A percentile compares a stretch with the other conserved stretches of the same genome.
Evolutionary conservation across 2,329 filamentous ascomycete species (phyloP).

Genomic region (Venturia aucupariae): DNA sequence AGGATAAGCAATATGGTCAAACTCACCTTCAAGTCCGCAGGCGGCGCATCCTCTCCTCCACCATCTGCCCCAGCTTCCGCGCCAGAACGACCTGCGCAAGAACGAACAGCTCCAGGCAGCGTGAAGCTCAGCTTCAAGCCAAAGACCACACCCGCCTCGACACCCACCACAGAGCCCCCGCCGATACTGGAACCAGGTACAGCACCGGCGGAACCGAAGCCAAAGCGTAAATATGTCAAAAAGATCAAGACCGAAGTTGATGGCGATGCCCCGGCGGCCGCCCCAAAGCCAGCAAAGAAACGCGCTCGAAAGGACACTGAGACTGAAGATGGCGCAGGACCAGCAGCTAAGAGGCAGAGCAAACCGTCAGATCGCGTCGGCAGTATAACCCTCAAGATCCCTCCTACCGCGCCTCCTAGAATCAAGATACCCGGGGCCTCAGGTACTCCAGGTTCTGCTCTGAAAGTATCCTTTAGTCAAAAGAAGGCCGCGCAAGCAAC

Average conservation of each 20-base stretch:
- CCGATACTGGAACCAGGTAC: constrained; percentile 19
- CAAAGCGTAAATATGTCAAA: constrained; percentile 35
- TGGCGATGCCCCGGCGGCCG: constrained; percentile 22
- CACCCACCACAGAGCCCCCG: constrained; percentile 8
- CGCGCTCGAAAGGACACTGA: constrained; percentile 28
- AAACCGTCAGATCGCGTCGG: constrained; percentile 19
- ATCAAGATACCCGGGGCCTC: constrained; percentile 21
- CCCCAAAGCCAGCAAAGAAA: constrained; percentile 27
- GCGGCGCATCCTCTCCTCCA: neutral
- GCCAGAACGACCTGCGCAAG: neutral
- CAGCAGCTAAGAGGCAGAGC: constrained; percentile 22
- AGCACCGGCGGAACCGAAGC: constrained; percentile 31
- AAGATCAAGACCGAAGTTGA: constrained; percentile 24
- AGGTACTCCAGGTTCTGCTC: constrained; percentile 11
- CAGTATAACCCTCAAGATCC: constrained; percentile 17
- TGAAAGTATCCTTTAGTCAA: constrained; percentile 36
- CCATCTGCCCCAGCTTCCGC: neutral
- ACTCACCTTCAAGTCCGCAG: constrained; percentile 5
- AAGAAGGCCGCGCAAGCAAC: constrained; percentile 21
- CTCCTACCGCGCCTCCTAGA: constrained; percentile 20
- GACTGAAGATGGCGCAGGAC: constrained; percentile 20
- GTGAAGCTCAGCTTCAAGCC: constrained; percentile 34
- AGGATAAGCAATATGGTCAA: constrained; percentile 8
- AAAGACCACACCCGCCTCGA: constrained; percentile 15
- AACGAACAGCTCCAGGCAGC: constrained; percentile 18